A percentile compares a stretch with the other conserved stretches of the same genome.
Evolutionary conservation across 2,329 filamentous ascomycete species (phyloP).

Genomic region (Amauroascus verrucosus): DNA sequence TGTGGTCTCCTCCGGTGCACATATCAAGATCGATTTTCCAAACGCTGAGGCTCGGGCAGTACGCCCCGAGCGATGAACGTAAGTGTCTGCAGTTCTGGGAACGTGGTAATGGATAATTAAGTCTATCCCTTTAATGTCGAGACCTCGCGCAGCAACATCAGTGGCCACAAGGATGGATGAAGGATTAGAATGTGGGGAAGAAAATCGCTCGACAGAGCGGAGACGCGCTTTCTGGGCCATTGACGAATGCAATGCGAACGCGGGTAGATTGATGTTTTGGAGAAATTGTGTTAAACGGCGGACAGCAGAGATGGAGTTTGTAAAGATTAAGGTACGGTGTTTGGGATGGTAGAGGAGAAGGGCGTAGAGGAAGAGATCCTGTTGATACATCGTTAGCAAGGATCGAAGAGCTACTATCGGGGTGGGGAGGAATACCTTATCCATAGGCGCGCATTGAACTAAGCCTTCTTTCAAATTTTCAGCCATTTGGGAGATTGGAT

Average conservation of each 20-base stretch:
- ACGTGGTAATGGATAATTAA: conserved; percentile 93
- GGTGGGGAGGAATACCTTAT: conserved; percentile 60
- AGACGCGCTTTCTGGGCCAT: conserved; percentile 94
- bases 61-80: conserved; percentile 89
- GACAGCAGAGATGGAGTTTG: conserved; percentile 90
- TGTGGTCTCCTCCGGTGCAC: conserved; percentile 79
- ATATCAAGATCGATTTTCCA: conserved; percentile 78
- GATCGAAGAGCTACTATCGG: conserved; percentile 10
- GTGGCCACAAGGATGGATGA: conserved; percentile 74
- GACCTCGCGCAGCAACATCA: conserved; percentile 83
- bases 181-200: conserved; percentile 45
- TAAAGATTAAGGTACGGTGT: conserved; percentile 77
- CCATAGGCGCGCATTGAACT: conserved; percentile 82
- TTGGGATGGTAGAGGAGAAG: conserved; percentile 73
- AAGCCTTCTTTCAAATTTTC: conserved; percentile 75
- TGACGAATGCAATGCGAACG: conserved; percentile 73
- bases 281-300: conserved; percentile 76
- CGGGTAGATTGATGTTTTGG: conserved; percentile 67
- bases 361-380: conserved; percentile 88
- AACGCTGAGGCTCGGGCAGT: conserved; percentile 72
- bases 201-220: conserved; percentile 85
- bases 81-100: conserved; percentile 79
- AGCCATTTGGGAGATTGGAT: conserved; percentile 83
- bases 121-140: conserved; percentile 85
- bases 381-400: conserved; percentile 7